A percentile compares a stretch with the other conserved stretches of the same genome.
Evolutionary conservation across 805 yeast species (phyloP).

Genomic region (Spathaspora arborariae): DNA sequence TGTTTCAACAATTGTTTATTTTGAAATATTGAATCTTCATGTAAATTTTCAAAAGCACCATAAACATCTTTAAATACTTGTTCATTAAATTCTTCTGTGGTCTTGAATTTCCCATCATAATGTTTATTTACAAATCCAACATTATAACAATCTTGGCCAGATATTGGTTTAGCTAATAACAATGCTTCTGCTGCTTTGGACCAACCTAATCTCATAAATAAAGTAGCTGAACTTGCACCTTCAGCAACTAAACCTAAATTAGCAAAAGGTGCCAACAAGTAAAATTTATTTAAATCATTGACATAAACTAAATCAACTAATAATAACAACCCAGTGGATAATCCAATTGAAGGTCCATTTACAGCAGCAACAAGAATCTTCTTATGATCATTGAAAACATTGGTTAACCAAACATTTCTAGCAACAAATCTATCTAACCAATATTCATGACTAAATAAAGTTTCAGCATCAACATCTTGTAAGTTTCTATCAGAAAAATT

Average conservation of each 20-base stretch:
- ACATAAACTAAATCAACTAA: conserved; percentile 75
- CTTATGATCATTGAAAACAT: conserved; percentile 62
- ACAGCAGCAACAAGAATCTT: conserved; percentile 70
- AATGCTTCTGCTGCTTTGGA: conserved; percentile 71
- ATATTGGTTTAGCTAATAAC: conserved; percentile 62
- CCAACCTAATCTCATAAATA: conserved; percentile 68
- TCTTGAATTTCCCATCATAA: conserved; percentile 34
- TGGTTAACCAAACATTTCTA: conserved; percentile 66
- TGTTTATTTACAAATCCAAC: conserved; percentile 63
- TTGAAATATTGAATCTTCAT: conserved; percentile 37
- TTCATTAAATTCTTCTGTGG: conserved; percentile 42
- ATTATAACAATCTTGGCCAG: conserved; percentile 50
- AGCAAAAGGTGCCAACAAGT: conserved; percentile 70
- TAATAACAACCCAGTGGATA: conserved; percentile 69
- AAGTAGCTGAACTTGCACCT: conserved; percentile 69
- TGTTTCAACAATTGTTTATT: conserved; percentile 40
- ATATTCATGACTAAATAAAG: conserved; percentile 33
- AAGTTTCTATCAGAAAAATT: conserved; percentile 47
- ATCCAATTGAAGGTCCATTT: conserved; percentile 86
- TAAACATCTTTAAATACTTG: conserved; percentile 32
- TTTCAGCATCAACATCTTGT: conserved; percentile 23
- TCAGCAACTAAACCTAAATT: conserved; percentile 81
- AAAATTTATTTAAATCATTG: conserved; percentile 52
- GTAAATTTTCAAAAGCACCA: conserved; percentile 38
- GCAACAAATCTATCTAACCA: conserved; percentile 63